These are phyloP conservation scores for Beauveria pseudobassiana DNA, from an alignment of 2,329 filamentous ascomycete species.

Conservation along the genomic window DNA sequence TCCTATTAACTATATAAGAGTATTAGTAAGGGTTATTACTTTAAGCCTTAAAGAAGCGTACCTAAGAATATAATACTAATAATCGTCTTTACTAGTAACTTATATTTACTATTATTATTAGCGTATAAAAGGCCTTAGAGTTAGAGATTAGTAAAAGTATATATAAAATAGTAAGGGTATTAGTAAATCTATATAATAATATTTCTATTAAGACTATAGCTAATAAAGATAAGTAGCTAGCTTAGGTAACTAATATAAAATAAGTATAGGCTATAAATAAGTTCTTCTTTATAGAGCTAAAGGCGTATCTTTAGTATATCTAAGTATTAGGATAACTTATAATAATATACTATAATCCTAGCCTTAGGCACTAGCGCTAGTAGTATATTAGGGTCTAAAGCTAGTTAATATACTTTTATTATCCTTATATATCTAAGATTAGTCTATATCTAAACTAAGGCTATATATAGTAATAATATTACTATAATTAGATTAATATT, in stretches of 20 bases:
- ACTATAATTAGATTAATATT: not conserved
- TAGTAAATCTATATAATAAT: constrained; percentile 14
- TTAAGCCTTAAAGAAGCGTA: constrained; percentile 14
- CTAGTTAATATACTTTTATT: constrained; percentile 14
- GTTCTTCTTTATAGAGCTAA: constrained; percentile 15
- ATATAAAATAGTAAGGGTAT: no score
- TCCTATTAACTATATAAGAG: constrained; percentile 8
- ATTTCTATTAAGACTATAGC: constrained; percentile 17
- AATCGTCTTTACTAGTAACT: constrained; percentile 4
- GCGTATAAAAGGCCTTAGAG: constrained; percentile 14
- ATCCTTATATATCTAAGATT: constrained; percentile 16
- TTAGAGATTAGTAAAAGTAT: not conserved
- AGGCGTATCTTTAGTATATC: constrained; percentile 16
- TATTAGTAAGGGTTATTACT: constrained; percentile 7
- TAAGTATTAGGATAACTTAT: constrained; percentile 15
- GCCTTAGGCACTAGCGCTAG: constrained; percentile 7
- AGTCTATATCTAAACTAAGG: constrained; percentile 17
- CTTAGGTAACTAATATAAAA: constrained; percentile 2
- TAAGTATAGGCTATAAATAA: constrained; percentile 11
- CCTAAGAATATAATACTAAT: constrained; percentile 15
- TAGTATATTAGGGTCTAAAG: constrained; percentile 15
- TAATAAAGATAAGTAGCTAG: constrained; percentile 16
- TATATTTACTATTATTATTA: constrained; percentile 10
- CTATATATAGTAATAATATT: constrained; percentile 18
- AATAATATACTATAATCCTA: constrained; percentile 16